Base-by-base conservation (phyloP, 176 grass and related monocot species). In the Pharus latifolius region DNA sequence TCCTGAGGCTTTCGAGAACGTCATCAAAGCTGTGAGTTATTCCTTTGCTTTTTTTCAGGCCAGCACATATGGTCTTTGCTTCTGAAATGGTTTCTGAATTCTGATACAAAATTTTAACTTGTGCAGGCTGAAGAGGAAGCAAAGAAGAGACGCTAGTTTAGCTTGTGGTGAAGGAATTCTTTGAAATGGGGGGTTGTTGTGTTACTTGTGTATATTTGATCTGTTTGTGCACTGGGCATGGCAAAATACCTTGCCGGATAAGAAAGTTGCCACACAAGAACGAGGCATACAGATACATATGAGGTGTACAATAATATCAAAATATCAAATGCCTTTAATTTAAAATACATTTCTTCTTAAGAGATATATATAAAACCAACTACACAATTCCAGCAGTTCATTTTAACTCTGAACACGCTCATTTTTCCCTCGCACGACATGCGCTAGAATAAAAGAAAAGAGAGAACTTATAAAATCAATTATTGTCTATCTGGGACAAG, bases 1-100 rank as follows among this genome's bases (percentile, higher is more conserved):
- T 3, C 78, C 81, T 0, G 87, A 93, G 17, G 96, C 96, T 42
- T 89, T 99, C 10, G 87, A 85, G 24, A 83, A 76, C 57, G 84
- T 99, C 79, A 73, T 99, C 67, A 60, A 85, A 53, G 87, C 79
- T 15, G 96, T 99, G 76, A 80, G 76, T 75, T 57, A 5, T 49
- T 56, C 0, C 15, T 33, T 50, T 42, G 2, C 40, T 66, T 13
- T 44, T 32, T 9, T 23, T 46, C n/a, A n/a, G n/a, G n/a, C n/a
- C n/a, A n/a, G n/a, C n/a, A n/a, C n/a, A n/a, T n/a, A n/a, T n/a
- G n/a, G n/a, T n/a, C n/a, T 22, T 55, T 18, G 13, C 24, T 51
- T 43, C 41, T 53, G 25, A 22, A 70, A 29, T 46, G n/a, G 22
- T 15, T 6, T 7, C 75, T 25, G n/a, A 37, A 34, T 42, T 23